Conservation (phyloP, 2,329 filamentous ascomycete genomes). For the Clonostachys rosea region DNA sequence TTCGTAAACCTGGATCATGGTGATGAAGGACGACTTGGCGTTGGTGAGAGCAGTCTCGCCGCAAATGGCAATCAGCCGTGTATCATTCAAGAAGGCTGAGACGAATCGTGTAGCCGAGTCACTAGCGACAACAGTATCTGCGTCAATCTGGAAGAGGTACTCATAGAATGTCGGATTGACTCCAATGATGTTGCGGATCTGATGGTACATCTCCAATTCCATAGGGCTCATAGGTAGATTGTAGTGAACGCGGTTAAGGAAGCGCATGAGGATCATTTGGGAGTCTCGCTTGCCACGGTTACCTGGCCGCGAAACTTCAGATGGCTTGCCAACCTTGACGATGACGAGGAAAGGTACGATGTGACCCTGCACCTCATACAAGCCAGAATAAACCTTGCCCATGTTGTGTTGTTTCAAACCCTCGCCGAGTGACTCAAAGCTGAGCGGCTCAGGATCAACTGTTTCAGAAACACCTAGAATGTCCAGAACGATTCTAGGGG, state of each 20-base stretch:
- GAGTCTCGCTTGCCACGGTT: constrained; percentile 99
- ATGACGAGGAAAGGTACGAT: constrained; percentile 97
- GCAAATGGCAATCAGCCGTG: constrained; percentile 87
- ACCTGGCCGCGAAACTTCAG: constrained; percentile 88
- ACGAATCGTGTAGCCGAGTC: constrained; percentile 93
- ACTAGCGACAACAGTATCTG: constrained; percentile 87
- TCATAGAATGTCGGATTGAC: constrained; percentile 99
- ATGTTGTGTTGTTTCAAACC: constrained; percentile 98
- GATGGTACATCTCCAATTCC: constrained; percentile 97
- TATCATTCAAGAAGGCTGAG: constrained; percentile 85
- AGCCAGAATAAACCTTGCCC: constrained; percentile 96
- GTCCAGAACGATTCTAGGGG: constrained; percentile 91
- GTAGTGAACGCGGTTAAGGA: constrained; percentile 98
- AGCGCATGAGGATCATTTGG: constrained; percentile 97
- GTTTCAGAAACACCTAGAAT: constrained; percentile 93
- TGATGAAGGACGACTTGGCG: constrained; percentile 87
- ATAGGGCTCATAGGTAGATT: constrained; percentile 93
- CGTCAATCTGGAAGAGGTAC: constrained; percentile 93
- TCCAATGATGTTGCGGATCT: constrained; percentile 97
- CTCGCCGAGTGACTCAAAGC: constrained; percentile 94
- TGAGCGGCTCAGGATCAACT: constrained; percentile 90
- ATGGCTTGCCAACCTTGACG: constrained; percentile 97
- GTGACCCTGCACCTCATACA: constrained; percentile 96
- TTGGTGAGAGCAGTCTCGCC: constrained; percentile 94
- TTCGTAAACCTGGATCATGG: constrained; percentile 99